phyloP scores from a whole-genome alignment of 495 filamentous ascomycete genomes.

The Viridothelium virens region DNA sequence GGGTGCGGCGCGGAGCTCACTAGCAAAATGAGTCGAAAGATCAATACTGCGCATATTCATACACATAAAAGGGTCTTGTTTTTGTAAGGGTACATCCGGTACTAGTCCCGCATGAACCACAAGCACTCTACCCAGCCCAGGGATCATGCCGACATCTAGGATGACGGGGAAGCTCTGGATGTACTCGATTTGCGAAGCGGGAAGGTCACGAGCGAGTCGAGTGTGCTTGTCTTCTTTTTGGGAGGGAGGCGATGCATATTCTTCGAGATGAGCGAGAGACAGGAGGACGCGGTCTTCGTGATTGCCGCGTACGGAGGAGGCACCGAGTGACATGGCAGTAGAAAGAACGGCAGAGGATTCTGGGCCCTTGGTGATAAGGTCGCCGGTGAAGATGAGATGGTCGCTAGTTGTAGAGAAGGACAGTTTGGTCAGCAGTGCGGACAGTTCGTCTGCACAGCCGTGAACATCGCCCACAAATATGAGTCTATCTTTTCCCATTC shows the following conservation, averaged over 20 bases:
- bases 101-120: slow-evolving; percentile 83
- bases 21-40: slow-evolving; percentile 53
- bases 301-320: slow-evolving; percentile 81
- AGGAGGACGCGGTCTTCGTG: slow-evolving; percentile 79
- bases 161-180: slow-evolving; percentile 66
- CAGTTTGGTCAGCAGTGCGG: slow-evolving; percentile 58
- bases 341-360: slow-evolving; percentile 73
- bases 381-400: slow-evolving; percentile 75
- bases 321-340: slow-evolving; percentile 57
- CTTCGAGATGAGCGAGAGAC: slow-evolving; percentile 36
- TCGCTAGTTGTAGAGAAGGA: slow-evolving; percentile 56
- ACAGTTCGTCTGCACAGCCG: slow-evolving; percentile 63
- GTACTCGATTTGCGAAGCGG: slow-evolving; percentile 59
- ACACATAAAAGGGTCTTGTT: slow-evolving; percentile 68
- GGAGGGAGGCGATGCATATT: slow-evolving; percentile 27
- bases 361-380: slow-evolving; percentile 83
- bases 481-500: slow-evolving; percentile 40
- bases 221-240: slow-evolving; percentile 30
- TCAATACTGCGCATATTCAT: slow-evolving; percentile 91
- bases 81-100: slow-evolving; percentile 59
- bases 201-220: slow-evolving; percentile 46
- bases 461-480: slow-evolving; percentile 87
- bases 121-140: slow-evolving; percentile 50
- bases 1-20: slow-evolving; percentile 34
- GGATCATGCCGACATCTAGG: slow-evolving; percentile 55